Conservation (phyloP, 2,329 filamentous ascomycete species). For the Aspergillus terreus region DNA sequence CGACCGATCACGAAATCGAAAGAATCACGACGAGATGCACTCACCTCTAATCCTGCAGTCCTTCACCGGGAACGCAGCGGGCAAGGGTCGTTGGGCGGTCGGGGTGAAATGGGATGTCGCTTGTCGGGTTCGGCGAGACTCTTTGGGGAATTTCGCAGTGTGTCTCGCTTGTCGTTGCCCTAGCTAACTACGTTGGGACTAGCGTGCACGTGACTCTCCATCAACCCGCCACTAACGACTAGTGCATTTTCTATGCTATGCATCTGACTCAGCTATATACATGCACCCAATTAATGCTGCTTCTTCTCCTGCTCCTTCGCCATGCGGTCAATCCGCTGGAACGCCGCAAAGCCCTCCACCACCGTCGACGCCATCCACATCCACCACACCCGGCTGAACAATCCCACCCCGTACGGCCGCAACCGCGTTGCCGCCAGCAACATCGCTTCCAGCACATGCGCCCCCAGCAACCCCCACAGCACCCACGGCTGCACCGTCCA, state of each 20-base stretch:
- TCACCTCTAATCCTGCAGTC: conserved; percentile 44
- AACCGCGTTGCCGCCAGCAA: conserved; percentile 45
- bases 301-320: conserved; percentile 39
- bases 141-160: conserved; percentile 43
- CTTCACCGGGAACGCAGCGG: conserved; percentile 44
- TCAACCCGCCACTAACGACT: too few species aligned
- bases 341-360: conserved; percentile 51
- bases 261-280: not conserved
- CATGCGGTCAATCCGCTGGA: conserved; percentile 44
- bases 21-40: conserved; percentile 17
- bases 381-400: conserved; percentile 50
- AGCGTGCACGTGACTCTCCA: conserved; percentile 9
- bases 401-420: conserved; percentile 49
- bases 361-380: conserved; percentile 51
- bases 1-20: not conserved
- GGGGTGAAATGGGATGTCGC: conserved; percentile 33
- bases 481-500: conserved; percentile 56
- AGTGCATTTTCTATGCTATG: too few species aligned
- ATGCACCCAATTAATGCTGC: conserved; percentile 15
- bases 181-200: conserved; percentile 28
- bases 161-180: conserved; percentile 44
- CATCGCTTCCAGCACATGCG: conserved; percentile 64
- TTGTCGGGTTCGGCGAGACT: conserved; percentile 29
- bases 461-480: conserved; percentile 55
- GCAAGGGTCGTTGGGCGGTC: conserved; percentile 39